These are phyloP conservation scores for Lathyrus aphaca DNA, from an alignment of 306 rosid species.

Conservation along the genomic window DNA sequence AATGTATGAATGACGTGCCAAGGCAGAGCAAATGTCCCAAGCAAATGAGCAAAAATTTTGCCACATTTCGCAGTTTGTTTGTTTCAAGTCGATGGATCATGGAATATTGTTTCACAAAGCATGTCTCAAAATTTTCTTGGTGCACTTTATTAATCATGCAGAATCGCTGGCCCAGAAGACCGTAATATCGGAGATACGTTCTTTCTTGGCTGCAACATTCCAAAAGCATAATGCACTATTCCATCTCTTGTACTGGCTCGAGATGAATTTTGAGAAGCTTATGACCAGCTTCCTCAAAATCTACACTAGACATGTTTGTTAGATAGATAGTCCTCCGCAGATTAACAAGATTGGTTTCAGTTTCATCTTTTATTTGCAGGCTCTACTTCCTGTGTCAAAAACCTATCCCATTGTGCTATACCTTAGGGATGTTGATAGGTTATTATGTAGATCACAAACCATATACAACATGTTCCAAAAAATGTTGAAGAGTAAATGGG, in stretches of 20 bases:
- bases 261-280: conserved; percentile 92
- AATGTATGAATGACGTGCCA: conserved; percentile 86
- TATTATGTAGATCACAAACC: no score
- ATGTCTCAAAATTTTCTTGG: conserved; percentile 89
- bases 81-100: conserved; percentile 90
- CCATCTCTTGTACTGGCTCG: conserved; percentile 99
- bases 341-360: conserved; percentile 90
- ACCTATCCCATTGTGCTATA: no score
- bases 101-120: conserved; percentile 93
- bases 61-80: conserved; percentile 79
- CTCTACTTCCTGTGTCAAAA: no score
- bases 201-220: conserved; percentile 96
- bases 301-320: conserved; percentile 94
- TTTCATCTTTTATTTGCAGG: conserved; percentile 87
- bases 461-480: no score
- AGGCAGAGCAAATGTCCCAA: conserved; percentile 86
- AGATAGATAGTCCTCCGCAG: conserved; percentile 89
- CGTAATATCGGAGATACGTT: conserved; percentile 84
- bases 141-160: conserved; percentile 85
- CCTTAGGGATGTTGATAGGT: no score
- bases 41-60: conserved; percentile 88
- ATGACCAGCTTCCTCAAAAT: conserved; percentile 99
- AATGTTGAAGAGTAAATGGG: no score
- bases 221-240: conserved; percentile 75
- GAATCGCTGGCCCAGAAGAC: conserved; percentile 89